Evolutionary conservation across 805 yeast species (phyloP).

Genomic region (Torulaspora gathmanii): DNA sequence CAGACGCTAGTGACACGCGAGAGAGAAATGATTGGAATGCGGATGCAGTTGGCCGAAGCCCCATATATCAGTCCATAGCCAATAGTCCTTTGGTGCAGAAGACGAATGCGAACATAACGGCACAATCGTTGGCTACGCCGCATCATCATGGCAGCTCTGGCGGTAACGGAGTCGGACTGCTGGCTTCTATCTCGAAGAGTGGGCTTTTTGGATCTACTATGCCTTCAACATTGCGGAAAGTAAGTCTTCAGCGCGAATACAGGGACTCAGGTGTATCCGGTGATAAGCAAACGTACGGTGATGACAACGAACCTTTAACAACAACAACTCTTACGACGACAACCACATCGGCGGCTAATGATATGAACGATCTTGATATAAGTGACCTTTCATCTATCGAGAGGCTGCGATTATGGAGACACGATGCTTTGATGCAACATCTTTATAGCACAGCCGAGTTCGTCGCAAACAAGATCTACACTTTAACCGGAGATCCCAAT

Average conservation of each 20-base stretch:
- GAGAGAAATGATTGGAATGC: slow-evolving; percentile 8
- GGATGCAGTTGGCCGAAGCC: slow-evolving; percentile 2
- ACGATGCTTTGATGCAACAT: slow-evolving; percentile 88
- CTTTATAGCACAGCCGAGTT: slow-evolving; percentile 85
- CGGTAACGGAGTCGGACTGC: slow-evolving; percentile 20
- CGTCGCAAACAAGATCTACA: slow-evolving; percentile 84
- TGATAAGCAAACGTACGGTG: slow-evolving; percentile 4
- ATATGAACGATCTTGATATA: slow-evolving; percentile 25
- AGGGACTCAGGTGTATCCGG: slow-evolving; percentile 11
- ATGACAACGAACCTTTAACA: slow-evolving; percentile 8
- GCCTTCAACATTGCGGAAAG: slow-evolving; percentile 33
- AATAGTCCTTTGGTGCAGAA: slow-evolving; percentile 30
- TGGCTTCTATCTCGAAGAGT: slow-evolving; percentile 27
- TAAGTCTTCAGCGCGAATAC: slow-evolving; percentile 25
- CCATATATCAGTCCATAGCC: slow-evolving; percentile 13
- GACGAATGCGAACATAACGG: slow-evolving; percentile 14
- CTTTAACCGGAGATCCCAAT: slow-evolving; percentile 78
- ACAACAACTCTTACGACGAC: slow-evolving; percentile 20
- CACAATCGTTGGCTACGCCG: slow-evolving; percentile 40
- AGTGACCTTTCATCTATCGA: slow-evolving; percentile 64
- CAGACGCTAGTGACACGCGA: slow-evolving; percentile 1
- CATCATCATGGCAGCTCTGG: slow-evolving; percentile 38
- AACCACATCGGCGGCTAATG: slow-evolving; percentile 19
- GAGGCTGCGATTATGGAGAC: slow-evolving; percentile 83
- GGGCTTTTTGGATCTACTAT: slow-evolving; percentile 29